Evolutionary conservation across 2,329 filamentous ascomycete species (phyloP).

Genomic region (Paraphaeosphaeria minitans): DNA sequence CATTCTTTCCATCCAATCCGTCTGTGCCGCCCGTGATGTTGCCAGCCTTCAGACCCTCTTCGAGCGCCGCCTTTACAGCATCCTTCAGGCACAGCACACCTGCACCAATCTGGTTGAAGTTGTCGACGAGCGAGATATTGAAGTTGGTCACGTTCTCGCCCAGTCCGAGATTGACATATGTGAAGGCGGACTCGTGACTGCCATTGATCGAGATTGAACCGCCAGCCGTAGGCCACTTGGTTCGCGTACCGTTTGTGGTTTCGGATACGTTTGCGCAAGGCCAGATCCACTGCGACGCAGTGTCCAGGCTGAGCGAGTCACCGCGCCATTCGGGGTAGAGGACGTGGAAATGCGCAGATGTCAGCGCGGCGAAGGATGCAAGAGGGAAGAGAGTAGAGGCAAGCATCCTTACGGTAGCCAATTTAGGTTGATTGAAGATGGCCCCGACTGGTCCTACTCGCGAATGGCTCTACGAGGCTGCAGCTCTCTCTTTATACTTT

Average conservation of each 20-base stretch:
- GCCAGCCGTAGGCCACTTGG: conserved; percentile 52
- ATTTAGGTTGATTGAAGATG: background rate
- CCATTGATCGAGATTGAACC: conserved; percentile 51
- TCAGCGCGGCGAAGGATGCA: conserved; percentile 34
- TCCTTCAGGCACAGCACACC: conserved; percentile 52
- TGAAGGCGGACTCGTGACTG: conserved; percentile 51
- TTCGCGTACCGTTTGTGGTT: conserved; percentile 50
- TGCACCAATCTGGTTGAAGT: conserved; percentile 56
- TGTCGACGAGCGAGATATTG: conserved; percentile 51
- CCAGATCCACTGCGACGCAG: conserved; percentile 47
- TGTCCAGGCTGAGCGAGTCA: conserved; percentile 43
- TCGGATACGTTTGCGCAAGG: conserved; percentile 51
- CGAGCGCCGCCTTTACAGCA: conserved; percentile 25
- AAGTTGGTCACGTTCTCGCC: conserved; percentile 50
- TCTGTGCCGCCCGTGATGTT: conserved; percentile 20
- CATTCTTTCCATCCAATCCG: conserved; percentile 47
- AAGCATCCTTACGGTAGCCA: conserved; percentile 22
- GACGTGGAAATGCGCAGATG: conserved; percentile 52
- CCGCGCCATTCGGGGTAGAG: conserved; percentile 51
- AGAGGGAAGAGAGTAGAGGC: conserved; percentile 25
- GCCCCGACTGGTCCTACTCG: background rate
- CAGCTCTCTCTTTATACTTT: conserved; percentile 2
- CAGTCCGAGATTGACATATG: conserved; percentile 55
- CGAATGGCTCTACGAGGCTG: background rate
- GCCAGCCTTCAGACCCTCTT: conserved; percentile 22